Evolutionary conservation across 176 grass and related monocot genomes (phyloP), one percentile per base, ranked within the genome.

Genomic region (Secale cereale): DNA sequence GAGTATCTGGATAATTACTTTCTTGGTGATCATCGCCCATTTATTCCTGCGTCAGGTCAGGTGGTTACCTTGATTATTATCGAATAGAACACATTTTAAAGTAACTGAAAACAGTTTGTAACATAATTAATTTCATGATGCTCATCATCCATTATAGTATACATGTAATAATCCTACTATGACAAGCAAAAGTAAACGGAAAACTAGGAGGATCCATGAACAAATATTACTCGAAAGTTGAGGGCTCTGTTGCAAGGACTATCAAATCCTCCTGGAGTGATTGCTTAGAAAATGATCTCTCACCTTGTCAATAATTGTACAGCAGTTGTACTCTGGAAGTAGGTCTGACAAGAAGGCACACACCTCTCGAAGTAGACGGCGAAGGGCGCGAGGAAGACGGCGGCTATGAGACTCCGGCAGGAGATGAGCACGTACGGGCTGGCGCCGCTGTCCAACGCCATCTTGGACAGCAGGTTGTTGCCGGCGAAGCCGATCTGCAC

Each of bases 381-480:
- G 57, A 93, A 0, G 13, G 95, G 93, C 7, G 60, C 80, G 45
- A 95, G 86, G 86, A 98, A 88, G 87, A 82, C 23, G 35, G 91
- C 90, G 85, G 95, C 95, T n/a, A 98, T 56, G 85, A 98, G 68
- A 87, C 94, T 94, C 6, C 95, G 95, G 87, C 91, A 98, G 82
- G 95, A 81, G 86, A 90, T 98, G 85, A 98, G 76, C 17, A 98
- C 93, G 68, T 87, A 95, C 33, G 95, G 95, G 87, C 93, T 98
- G 85, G 91, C 93, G 85, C 95, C 95, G 7, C 81, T 83, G 82
- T 95, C 92, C 76, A 98, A 54, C 37, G 93, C 95, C 45, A 98
- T 74, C 85, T 98, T 98, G 15, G 93, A 95, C 33, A 98, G 23
- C 22, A 98, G 79, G 59, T 98, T 98, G 25, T 93, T 81, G 3